phyloP scores from a whole-genome alignment of 805 yeast species.

The Limtongozyma cylindracea region DNA sequence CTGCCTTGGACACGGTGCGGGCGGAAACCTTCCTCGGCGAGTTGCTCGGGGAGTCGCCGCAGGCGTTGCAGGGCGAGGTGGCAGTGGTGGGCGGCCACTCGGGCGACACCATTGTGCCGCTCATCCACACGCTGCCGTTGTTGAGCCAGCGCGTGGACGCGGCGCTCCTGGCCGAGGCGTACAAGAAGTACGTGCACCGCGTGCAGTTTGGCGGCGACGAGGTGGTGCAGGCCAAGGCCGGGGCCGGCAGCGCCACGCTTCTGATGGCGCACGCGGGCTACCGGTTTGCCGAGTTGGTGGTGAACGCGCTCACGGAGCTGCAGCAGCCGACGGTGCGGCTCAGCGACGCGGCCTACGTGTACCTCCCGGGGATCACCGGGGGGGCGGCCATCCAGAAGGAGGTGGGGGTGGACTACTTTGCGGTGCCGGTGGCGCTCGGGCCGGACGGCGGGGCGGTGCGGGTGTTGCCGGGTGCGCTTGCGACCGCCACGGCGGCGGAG shows the following conservation, averaged over 20 bases:
- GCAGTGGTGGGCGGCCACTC: constrained; percentile 21
- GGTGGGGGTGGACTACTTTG: constrained; percentile 26
- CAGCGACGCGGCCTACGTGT: constrained; percentile 15
- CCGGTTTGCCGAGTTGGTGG: constrained; percentile 2
- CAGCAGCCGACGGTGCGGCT: too few relatives aligned
- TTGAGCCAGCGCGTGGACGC: constrained; percentile 3
- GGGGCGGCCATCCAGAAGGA: constrained; percentile 22
- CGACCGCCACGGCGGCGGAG: constrained; percentile 23
- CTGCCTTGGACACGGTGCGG: not conserved
- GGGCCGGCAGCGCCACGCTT: constrained; percentile 5
- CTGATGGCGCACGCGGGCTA: constrained; percentile 6
- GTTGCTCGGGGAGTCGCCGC: constrained; percentile 9
- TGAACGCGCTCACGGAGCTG: too few relatives aligned
- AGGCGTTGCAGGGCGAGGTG: constrained; percentile 11
- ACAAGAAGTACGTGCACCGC: constrained; percentile 3
- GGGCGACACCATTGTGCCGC: constrained; percentile 19
- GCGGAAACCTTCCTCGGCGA: constrained; percentile 1
- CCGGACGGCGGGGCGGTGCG: constrained; percentile 25
- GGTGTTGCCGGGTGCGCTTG: constrained; percentile 28
- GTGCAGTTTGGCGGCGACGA: constrained; percentile 5
- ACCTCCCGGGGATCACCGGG: constrained; percentile 24
- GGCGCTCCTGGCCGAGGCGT: constrained; percentile 3
- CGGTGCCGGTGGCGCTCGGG: constrained; percentile 35
- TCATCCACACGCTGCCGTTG: constrained; percentile 6
- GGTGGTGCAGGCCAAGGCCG: constrained; percentile 5